Evolutionary conservation across 140 eudicot genomes (phyloP).

Genomic region (Anethum foeniculum): DNA sequence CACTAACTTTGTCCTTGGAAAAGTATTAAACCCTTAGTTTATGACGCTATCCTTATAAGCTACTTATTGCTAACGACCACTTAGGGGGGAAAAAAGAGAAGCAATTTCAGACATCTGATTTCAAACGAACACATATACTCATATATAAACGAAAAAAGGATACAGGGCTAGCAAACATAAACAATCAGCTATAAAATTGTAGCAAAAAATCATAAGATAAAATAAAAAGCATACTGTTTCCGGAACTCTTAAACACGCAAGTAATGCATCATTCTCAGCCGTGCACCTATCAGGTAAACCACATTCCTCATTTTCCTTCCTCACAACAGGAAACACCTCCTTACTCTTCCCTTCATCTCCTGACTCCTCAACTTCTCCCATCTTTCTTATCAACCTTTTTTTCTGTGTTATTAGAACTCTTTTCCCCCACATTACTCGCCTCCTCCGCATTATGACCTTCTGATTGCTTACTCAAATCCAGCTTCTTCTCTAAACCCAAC

Average conservation of each 20-base stretch:
- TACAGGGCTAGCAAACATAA: neutral
- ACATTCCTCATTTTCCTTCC: slow-evolving; percentile 57
- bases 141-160: neutral
- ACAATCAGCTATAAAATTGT: neutral
- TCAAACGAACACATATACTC: neutral
- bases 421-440: slow-evolving; percentile 17
- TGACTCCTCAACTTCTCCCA: slow-evolving; percentile 11
- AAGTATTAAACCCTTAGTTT: neutral
- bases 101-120: neutral
- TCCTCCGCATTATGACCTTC: slow-evolving; percentile 20
- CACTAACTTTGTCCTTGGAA: neutral
- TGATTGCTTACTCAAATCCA: slow-evolving; percentile 22
- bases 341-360: slow-evolving; percentile 19
- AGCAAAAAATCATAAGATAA: neutral
- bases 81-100: neutral
- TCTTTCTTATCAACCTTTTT: slow-evolving; percentile 22
- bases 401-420: neutral
- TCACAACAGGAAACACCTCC: slow-evolving; percentile 19
- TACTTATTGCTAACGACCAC: neutral
- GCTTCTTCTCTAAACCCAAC: slow-evolving; percentile 20
- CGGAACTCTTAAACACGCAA: slow-evolving; percentile 92
- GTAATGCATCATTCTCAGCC: slow-evolving; percentile 40
- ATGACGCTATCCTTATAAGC: neutral
- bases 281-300: slow-evolving; percentile 71
- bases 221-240: slow-evolving; percentile 48